Evolutionary conservation across 306 rosid species (phyloP), one percentile per base, ranked within the genome.

Genomic region (Amphicarpaea edgeworthii): DNA sequence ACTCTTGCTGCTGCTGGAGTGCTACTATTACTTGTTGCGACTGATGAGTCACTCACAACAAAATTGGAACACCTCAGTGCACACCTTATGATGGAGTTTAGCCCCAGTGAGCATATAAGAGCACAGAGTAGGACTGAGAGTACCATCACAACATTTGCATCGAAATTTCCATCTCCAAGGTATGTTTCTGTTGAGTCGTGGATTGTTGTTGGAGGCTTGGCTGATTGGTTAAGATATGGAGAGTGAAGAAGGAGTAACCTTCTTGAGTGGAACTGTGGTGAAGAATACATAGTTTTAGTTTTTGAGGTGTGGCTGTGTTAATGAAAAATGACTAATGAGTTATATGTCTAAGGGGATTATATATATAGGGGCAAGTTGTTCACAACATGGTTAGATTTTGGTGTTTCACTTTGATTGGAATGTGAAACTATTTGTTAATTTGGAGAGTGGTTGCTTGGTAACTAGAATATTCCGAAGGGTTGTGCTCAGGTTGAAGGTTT

Each of bases 111-210:
- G 75, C 97, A 92, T 3, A 96, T 87, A 0, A 96, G 85, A 12
- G 99, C 98, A 59, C 96, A 96, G 7, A 96, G 21, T 46, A 96
- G 89, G 71, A 96, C 96, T 20, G 96, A 92, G 50, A 96, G 98
- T 45, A 96, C 99, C 99, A 96, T 90, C 0, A 96, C 91, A 19
- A 96, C 93, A 45, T 92, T 96, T 3, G 97, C 90, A 76, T 96
- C 96, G 26, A 96, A 89, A 70, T 83, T 84, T 17, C 77, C 91
- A 62, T 87, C 90, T 1, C 84, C 84, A 0, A 84, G 60, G 72
- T 82, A 75, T 6, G 86, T 57, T 8, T 72, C 85, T 1, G 82
- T 0, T 7, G 82, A 68, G 5, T 38, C 79, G 12, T 59, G 76
- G 54, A 5, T 70, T 28, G n/a, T 73, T 47, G 60, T 47, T 1